Base-by-base conservation (phyloP, 441 rosid species). In the California macrophylla region DNA sequence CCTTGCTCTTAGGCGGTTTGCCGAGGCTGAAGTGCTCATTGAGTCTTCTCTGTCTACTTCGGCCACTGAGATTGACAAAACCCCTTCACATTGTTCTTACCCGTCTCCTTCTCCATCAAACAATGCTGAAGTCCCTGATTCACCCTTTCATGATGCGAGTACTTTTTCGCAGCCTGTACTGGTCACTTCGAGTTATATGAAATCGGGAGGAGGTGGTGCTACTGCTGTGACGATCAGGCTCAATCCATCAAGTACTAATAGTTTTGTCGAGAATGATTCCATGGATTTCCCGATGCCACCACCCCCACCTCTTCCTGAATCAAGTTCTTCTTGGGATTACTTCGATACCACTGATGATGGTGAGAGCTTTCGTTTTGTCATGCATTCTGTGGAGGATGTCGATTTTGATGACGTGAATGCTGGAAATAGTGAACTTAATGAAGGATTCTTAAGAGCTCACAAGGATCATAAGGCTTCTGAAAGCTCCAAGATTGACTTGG, bases 1-100 rank as follows among this genome's bases (percentile, higher is more conserved):
- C 64, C 73, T 80, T 68, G 89, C 89, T 73, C 86, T 91, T 54
- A 84, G 97, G 71, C 83, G 88, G 42, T 93, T 81, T 71, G 89
- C 96, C 0, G 97, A 91, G 67, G 85, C 89, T 0, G 97, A 88
- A 79, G 56, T 81, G 13, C 76, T 79, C 72, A 80, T 79, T 28
- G 94, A 84, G 29, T 85, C 92, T 1, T 88, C 89, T 76, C 76
- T 88, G 26, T 85, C 96, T 7, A 77, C 77, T 42, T 83, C 92
- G 3, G 88, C 83, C 50, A 77, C 88, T n/a, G 94, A 92, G 83
- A 86, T 84, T 62, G 96, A 90, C 36, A 87, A 84, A 72, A 82
- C 91, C 7, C 89, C 98, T 21, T 90, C 96, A 12, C 92, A 82
- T 42, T 90, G 85, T 18, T 89, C 95, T 23, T 86, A 82, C 80